Base-by-base conservation (phyloP, 371 early-diverging fungal species). In the Rhizopus stolonifer region DNA sequence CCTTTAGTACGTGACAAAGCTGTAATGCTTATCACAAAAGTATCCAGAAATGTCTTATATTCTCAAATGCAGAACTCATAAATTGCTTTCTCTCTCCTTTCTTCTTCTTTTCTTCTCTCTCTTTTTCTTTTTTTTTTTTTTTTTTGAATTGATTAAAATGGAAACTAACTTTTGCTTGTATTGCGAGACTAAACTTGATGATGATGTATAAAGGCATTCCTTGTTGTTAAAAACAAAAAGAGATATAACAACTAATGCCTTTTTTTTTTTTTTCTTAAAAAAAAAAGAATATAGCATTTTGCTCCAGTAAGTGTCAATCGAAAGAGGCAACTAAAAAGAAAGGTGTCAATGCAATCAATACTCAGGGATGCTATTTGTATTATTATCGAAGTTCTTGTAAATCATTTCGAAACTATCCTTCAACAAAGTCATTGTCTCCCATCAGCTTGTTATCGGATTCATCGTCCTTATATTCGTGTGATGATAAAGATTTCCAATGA, bases 261-360 rank as follows among this genome's bases (percentile, higher is more conserved):
- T n/a, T n/a, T n/a, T n/a, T n/a, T n/a, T n/a, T n/a, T n/a, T n/a
- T n/a, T n/a, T n/a, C n/a, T n/a, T n/a, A n/a, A n/a, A n/a, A n/a
- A n/a, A n/a, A n/a, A n/a, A n/a, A 36, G 36, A 36, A 36, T 36
- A n/a, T n/a, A 36, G 36, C 36, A 14, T 36, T 36, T 36, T 36
- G 36, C n/a, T 36, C 36, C 9, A n/a, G 4, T n/a, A 11, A 5
- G 4, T 36, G 36, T 15, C 36, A 36, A 36, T 36, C 36, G 11
- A 36, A 36, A 14, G 36, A 36, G 14, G 36, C 36, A 36, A 14
- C 36, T 15, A 36, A 36, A 36, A 36, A 36, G 14, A 36, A 4
- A 36, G 36, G 14, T 36, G 15, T 36, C 31, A 10, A 29, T 29
- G 10, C 31, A 11, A n/a, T 36, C 31, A 10, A 29, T 29, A 29